phyloP scores from a whole-genome alignment of 2,329 filamentous ascomycete genomes.

The Ophiostoma triangulosporum region DNA sequence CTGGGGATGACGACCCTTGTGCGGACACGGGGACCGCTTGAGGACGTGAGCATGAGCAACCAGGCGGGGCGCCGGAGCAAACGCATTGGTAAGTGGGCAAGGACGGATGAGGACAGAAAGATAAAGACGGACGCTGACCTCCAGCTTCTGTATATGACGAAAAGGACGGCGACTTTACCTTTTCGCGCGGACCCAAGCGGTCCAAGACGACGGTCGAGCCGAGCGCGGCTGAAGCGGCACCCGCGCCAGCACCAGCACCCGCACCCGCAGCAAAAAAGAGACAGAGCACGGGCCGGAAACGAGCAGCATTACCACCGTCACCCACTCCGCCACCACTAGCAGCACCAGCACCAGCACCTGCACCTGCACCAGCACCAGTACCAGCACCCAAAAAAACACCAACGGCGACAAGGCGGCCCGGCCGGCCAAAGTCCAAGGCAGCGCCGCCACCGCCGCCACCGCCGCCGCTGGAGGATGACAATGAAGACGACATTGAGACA shows the following conservation, averaged over 20 bases:
- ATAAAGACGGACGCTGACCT: background rate
- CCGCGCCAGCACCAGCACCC: constrained; percentile 19
- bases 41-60: constrained; percentile 57
- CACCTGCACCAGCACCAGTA: background rate
- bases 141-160: constrained; percentile 45
- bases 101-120: background rate
- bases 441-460: constrained; percentile 11
- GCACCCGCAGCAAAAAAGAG: constrained; percentile 27
- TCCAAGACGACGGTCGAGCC: constrained; percentile 40
- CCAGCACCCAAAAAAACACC: background rate
- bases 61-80: constrained; percentile 47
- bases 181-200: constrained; percentile 54
- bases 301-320: constrained; percentile 18
- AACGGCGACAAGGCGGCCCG: background rate
- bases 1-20: constrained; percentile 53
- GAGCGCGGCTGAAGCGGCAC: background rate
- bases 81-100: constrained; percentile 41
- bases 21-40: constrained; percentile 48
- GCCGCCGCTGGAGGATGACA: constrained; percentile 15
- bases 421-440: constrained; percentile 9
- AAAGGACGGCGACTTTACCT: constrained; percentile 64
- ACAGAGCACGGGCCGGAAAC: constrained; percentile 22
- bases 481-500: background rate
- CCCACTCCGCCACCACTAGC: constrained; percentile 5
- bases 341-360: background rate